Percentiles rank a stretch among this genome's conserved stretches.
phyloP scores from a whole-genome alignment of 257 asterid genomes.

The Ocimum tenuiflorum region DNA sequence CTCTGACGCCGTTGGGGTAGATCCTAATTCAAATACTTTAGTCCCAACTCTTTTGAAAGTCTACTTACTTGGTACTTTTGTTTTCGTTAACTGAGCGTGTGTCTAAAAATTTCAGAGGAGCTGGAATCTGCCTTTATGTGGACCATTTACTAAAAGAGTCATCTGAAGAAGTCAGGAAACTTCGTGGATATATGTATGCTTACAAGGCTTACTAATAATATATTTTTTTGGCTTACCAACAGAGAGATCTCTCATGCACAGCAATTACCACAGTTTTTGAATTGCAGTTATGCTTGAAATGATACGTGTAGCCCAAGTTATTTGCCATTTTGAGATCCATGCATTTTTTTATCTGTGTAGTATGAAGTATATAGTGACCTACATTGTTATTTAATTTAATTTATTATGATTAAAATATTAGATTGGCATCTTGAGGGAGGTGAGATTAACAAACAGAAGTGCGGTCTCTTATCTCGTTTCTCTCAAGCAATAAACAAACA shows the following conservation, averaged over 20 bases:
- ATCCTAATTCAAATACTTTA: not conserved
- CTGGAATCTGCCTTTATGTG: slow-evolving; percentile 71
- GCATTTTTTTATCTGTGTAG: not conserved
- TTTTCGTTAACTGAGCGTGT: slow-evolving; percentile 17
- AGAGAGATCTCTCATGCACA: not conserved
- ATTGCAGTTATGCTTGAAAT: not conserved
- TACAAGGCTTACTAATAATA: slow-evolving; percentile 65
- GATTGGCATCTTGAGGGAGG: not conserved
- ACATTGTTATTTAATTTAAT: not conserved
- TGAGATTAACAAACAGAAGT: not conserved
- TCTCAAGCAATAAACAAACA: slow-evolving; percentile 9
- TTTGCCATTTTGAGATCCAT: not conserved
- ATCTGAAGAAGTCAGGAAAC: slow-evolving; percentile 74
- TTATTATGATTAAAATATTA: not conserved
- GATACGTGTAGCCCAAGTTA: not conserved
- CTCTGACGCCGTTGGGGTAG: slow-evolving; percentile 74
- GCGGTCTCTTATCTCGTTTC: not conserved
- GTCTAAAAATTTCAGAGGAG: slow-evolving; percentile 40
- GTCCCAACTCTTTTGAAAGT: not conserved
- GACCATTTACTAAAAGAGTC: slow-evolving; percentile 64
- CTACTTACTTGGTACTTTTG: not conserved
- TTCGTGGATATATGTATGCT: slow-evolving; percentile 78
- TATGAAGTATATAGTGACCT: not conserved
- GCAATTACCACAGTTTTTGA: not conserved
- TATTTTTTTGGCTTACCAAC: not conserved